phyloP scores from a whole-genome alignment of 805 yeast genomes.

The Candida tibetensis region DNA sequence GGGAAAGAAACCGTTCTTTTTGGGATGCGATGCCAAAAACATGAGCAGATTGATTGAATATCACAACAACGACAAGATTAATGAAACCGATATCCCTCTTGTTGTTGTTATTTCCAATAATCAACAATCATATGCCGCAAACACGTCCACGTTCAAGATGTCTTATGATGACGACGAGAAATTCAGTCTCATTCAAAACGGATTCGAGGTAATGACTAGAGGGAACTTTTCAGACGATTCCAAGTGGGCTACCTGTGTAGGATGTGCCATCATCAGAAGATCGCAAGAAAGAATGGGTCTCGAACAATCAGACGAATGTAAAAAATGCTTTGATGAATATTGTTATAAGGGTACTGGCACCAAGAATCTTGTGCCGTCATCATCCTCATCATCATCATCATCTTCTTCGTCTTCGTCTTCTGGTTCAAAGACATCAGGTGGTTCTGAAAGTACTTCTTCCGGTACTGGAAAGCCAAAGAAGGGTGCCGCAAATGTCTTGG shows the following conservation, averaged over 20 bases:
- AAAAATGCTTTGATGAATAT: slow-evolving; percentile 18
- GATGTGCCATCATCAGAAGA: slow-evolving; percentile 24
- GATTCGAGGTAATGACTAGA: slow-evolving; percentile 18
- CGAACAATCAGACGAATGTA: slow-evolving; percentile 20
- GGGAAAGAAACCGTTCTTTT: slow-evolving; percentile 23
- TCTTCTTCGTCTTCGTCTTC: slow-evolving; percentile 3
- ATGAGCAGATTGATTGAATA: slow-evolving; percentile 16
- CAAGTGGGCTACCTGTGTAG: slow-evolving; percentile 23
- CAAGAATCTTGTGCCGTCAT: slow-evolving; percentile 11
- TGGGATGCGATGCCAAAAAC: slow-evolving; percentile 26
- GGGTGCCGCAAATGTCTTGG: slow-evolving; percentile 1
- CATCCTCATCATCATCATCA: slow-evolving; percentile 2
- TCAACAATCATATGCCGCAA: slow-evolving; percentile 16
- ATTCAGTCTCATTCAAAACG: slow-evolving; percentile 16
- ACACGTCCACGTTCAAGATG: slow-evolving; percentile 24
- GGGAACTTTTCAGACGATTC: slow-evolving; percentile 19
- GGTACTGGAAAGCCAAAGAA: slow-evolving; percentile 3
- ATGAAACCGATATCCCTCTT: slow-evolving; percentile 27
- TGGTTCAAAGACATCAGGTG: neutral
- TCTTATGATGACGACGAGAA: slow-evolving; percentile 17
- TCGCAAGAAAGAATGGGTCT: slow-evolving; percentile 22
- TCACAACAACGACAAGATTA: slow-evolving; percentile 18
- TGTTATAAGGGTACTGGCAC: slow-evolving; percentile 20
- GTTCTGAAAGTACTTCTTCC: neutral
- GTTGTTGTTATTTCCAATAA: slow-evolving; percentile 19